Evolutionary conservation across 352 stramenopile genomes (phyloP).

Genomic region (Globisporangium spinosum): DNA sequence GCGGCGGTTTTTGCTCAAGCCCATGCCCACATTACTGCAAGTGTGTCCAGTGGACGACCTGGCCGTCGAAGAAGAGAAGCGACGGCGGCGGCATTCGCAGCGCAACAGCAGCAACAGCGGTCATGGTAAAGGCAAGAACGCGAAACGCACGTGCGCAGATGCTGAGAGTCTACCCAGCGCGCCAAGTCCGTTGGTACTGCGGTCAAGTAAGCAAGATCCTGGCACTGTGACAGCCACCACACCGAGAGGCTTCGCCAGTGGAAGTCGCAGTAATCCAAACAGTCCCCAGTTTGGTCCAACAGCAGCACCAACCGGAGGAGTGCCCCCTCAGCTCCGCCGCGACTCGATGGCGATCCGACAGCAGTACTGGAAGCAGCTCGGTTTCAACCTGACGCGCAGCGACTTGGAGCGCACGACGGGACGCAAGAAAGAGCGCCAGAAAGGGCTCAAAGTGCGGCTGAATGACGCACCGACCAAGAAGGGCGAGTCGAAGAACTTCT

Average conservation of each 20-base stretch:
- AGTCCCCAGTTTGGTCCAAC: neutral
- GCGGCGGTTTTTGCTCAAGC: conserved; percentile 53
- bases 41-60: conserved; percentile 77
- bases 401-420: conserved; percentile 79
- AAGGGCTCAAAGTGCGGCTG: conserved; percentile 71
- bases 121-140: conserved; percentile 31
- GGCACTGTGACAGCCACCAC: conserved; percentile 14
- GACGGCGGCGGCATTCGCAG: conserved; percentile 46
- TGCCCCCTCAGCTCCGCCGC: conserved; percentile 41
- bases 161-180: conserved; percentile 55
- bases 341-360: conserved; percentile 82
- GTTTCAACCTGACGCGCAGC: conserved; percentile 72
- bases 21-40: conserved; percentile 60
- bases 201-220: conserved; percentile 12
- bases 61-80: conserved; percentile 75
- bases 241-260: neutral
- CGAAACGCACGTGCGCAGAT: conserved; percentile 44
- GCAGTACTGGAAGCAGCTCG: conserved; percentile 86
- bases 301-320: conserved; percentile 5
- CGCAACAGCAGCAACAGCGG: conserved; percentile 19
- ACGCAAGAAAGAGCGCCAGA: conserved; percentile 51
- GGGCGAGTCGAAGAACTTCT: conserved; percentile 56
- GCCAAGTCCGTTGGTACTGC: conserved; percentile 29
- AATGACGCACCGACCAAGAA: conserved; percentile 56
- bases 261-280: neutral